These are phyloP conservation scores for Alternaria atra DNA, from an alignment of 2,329 filamentous ascomycete genomes.

Conservation along the genomic window DNA sequence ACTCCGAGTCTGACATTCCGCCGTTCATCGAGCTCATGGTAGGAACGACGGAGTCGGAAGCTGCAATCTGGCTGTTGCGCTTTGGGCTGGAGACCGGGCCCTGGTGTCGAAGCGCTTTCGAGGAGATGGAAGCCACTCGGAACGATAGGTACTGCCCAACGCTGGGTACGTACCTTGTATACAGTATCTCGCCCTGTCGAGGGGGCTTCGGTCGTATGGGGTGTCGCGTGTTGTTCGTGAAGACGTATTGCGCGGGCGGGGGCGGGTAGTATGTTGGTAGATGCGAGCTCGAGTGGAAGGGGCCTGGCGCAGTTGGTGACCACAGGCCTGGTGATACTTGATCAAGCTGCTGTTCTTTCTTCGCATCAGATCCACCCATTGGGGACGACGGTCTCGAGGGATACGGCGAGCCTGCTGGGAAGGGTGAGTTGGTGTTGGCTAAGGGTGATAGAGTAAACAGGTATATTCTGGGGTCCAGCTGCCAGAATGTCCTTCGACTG, in stretches of 20 bases:
- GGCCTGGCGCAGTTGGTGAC: conserved; percentile 63
- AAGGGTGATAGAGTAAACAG: conserved; percentile 81
- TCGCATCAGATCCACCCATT: conserved; percentile 36
- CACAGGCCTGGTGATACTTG: conserved; percentile 47
- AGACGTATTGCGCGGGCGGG: conserved; percentile 79
- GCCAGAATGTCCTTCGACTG: conserved; percentile 85
- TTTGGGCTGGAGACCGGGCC: conserved; percentile 60
- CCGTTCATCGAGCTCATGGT: conserved; percentile 40
- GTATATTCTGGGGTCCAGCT: conserved; percentile 85
- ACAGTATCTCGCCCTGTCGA: conserved; percentile 89
- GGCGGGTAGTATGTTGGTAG: conserved; percentile 92
- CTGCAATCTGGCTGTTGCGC: conserved; percentile 49
- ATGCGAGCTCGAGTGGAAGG: conserved; percentile 83
- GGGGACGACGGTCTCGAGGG: conserved; percentile 63
- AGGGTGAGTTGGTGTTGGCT: conserved; percentile 56
- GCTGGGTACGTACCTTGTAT: conserved; percentile 85
- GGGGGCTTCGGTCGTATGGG: conserved; percentile 88
- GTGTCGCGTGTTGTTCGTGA: conserved; percentile 81
- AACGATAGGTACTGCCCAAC: conserved; percentile 87
- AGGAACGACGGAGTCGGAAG: conserved; percentile 60
- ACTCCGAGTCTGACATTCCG: conserved; percentile 66
- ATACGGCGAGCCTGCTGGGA: conserved; percentile 60
- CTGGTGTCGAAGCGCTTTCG: conserved; percentile 69
- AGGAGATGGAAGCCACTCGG: conserved; percentile 77
- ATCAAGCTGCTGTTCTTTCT: conserved; percentile 42